A percentile compares a stretch with the other conserved stretches of the same genome.
These are phyloP conservation scores for Mycogone perniciosa DNA, from an alignment of 2,329 filamentous ascomycete species.

Conservation along the genomic window DNA sequence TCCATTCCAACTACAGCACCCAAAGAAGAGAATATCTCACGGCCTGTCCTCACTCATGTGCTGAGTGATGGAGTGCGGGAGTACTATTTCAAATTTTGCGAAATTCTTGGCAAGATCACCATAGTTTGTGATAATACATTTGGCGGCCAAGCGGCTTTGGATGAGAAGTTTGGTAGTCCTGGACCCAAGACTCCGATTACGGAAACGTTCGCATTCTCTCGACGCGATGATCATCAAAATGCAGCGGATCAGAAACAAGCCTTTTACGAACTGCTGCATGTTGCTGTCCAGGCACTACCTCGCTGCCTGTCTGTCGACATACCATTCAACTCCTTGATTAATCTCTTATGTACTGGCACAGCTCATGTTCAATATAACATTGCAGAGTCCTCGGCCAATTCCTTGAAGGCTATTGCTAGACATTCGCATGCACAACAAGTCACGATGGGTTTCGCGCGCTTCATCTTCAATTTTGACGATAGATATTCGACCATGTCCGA, in stretches of 20 bases:
- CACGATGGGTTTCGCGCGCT: slow-evolving; percentile 90
- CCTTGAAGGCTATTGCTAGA: slow-evolving; percentile 87
- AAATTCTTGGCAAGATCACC: slow-evolving; percentile 91
- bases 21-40: slow-evolving; percentile 60
- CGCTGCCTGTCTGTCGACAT: slow-evolving; percentile 89
- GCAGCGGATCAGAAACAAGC: slow-evolving; percentile 80
- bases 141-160: slow-evolving; percentile 87
- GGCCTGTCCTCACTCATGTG: slow-evolving; percentile 52
- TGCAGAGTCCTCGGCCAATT: slow-evolving; percentile 84
- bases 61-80: slow-evolving; percentile 74
- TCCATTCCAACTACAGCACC: slow-evolving; percentile 21
- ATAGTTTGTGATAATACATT: slow-evolving; percentile 96
- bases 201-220: slow-evolving; percentile 85
- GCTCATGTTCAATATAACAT: slow-evolving; percentile 92
- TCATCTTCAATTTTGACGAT: slow-evolving; percentile 98
- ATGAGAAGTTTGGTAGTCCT: slow-evolving; percentile 86
- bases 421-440: slow-evolving; percentile 93
- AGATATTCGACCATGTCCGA: slow-evolving; percentile 97
- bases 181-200: slow-evolving; percentile 92
- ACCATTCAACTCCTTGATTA: slow-evolving; percentile 88
- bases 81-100: slow-evolving; percentile 86
- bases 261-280: slow-evolving; percentile 92
- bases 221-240: slow-evolving; percentile 69
- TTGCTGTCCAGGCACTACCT: slow-evolving; percentile 89
- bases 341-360: slow-evolving; percentile 90